A percentile compares a stretch with the other conserved stretches of the same genome.
Evolutionary conservation across 768 basidiomycete species (phyloP).

Genomic region (Botryobasidium botryosum): DNA sequence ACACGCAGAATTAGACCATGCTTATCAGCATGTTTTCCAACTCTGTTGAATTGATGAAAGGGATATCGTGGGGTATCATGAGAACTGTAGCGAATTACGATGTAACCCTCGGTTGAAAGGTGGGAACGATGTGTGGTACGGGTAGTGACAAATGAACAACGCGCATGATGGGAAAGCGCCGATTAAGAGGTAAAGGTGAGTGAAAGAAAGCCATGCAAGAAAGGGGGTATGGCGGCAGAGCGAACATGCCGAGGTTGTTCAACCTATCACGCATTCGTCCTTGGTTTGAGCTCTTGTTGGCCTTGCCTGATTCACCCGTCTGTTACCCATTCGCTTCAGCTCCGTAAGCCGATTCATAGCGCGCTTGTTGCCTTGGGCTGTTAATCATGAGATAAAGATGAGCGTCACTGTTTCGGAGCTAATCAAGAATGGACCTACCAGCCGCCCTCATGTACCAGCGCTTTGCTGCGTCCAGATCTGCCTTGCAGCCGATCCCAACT

Average conservation of each 20-base stretch:
- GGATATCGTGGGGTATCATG: too few species aligned
- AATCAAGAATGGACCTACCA: conserved; percentile 35
- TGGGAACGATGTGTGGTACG: too few species aligned
- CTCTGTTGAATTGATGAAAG: too few species aligned
- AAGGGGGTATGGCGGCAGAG: background rate
- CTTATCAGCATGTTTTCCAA: too few species aligned
- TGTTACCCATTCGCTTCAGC: conserved; percentile 79
- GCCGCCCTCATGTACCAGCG: conserved; percentile 99
- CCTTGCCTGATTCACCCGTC: conserved; percentile 55
- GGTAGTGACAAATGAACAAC: too few species aligned
- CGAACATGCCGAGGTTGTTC: conserved; percentile 38
- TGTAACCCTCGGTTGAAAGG: too few species aligned
- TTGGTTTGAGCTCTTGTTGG: conserved; percentile 89
- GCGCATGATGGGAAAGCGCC: too few species aligned
- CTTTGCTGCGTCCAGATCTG: conserved; percentile 89
- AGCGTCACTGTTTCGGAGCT: background rate
- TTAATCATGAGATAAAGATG: background rate
- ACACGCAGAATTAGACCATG: too few species aligned
- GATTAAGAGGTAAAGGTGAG: background rate
- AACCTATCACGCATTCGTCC: conserved; percentile 89
- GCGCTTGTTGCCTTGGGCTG: conserved; percentile 95
- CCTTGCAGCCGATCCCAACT: conserved; percentile 93
- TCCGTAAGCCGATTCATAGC: conserved; percentile 94
- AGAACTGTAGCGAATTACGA: too few species aligned
- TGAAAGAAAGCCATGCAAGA: background rate